Base-by-base conservation (phyloP, 2,329 filamentous ascomycete species). In the Ophiostoma novo-ulmi region DNA sequence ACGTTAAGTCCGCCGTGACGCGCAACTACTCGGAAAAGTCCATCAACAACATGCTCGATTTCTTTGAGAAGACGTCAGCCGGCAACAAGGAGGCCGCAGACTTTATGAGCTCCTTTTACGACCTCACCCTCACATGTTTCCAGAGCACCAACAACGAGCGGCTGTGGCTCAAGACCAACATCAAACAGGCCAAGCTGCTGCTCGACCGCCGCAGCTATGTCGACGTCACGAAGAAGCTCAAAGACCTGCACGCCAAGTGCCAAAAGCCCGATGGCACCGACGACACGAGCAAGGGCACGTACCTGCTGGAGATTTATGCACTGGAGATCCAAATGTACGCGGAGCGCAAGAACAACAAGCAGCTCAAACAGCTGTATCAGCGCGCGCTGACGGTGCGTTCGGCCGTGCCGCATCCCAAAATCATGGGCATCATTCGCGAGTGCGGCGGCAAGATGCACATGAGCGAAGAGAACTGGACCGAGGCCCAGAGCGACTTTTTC, bases 361-460 rank as follows among this genome's bases (percentile, higher is more conserved):
- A 96, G 77, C 85, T 99, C 71, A 98, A 98, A 84, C 85, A 90
- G 17, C 85, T 98, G 20, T 99, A 98, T 80, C 91, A 97, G 79
- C 90, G 91, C 73, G 95, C 95, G 5, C 86, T 99, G 68, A 91
- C 91, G 74, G 94, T 99, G 70, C 90, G 93, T 73, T 98, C 95
- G n/a, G 95, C 95, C 0, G 95, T 99, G 14, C 94, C 95, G 55
- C 95, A 99, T 81, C 95, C 95, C 72, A 97, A 97, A 82, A 97
- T 99, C 79, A 97, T 98, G 93, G 95, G 95, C 69, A 94, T 99
- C 79, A 99, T 99, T 78, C 91, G 94, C 70, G 95, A 99, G 82
- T 99, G 95, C 79, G 95, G 95, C 77, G 95, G 95, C 76, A 99
- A 99, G 84, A 99, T 99, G 95, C 94, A 98, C 82, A 98, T 99